Evolutionary conservation across 768 basidiomycete species (phyloP).

Genomic region (Lentinula guzmanii): DNA sequence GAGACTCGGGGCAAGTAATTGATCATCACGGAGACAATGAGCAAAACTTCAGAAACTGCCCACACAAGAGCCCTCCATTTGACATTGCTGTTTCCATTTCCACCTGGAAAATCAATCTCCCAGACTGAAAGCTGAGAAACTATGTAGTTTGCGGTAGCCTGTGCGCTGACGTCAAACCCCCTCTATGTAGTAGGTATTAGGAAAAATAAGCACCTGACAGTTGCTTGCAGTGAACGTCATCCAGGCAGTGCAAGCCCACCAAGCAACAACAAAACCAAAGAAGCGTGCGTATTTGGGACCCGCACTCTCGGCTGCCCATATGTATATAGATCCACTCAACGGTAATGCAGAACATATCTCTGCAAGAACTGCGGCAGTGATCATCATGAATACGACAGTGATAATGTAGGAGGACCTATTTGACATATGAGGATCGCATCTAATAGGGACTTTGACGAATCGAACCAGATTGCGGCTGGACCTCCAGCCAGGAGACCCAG

Average conservation of each 20-base stretch:
- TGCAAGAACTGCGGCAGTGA: slow-evolving; percentile 81
- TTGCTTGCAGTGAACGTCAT: slow-evolving; percentile 90
- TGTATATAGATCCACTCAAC: slow-evolving; percentile 87
- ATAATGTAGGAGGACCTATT: slow-evolving; percentile 79
- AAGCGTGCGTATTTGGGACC: slow-evolving; percentile 83
- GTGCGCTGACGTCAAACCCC: slow-evolving; percentile 4
- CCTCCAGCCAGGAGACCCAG: slow-evolving; percentile 82
- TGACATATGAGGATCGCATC: slow-evolving; percentile 7
- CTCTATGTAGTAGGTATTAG: neutral
- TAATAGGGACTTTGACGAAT: slow-evolving; percentile 3
- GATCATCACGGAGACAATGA: slow-evolving; percentile 68
- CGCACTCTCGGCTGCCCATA: slow-evolving; percentile 92
- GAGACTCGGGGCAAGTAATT: slow-evolving; percentile 78
- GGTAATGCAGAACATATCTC: slow-evolving; percentile 89
- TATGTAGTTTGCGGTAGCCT: slow-evolving; percentile 88
- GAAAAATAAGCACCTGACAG: slow-evolving; percentile 52
- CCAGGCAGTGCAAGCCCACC: slow-evolving; percentile 96
- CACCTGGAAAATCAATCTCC: slow-evolving; percentile 80
- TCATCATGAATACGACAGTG: slow-evolving; percentile 81
- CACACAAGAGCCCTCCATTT: slow-evolving; percentile 87
- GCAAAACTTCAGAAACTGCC: slow-evolving; percentile 70
- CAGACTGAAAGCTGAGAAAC: slow-evolving; percentile 80
- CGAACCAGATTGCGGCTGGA: slow-evolving; percentile 78
- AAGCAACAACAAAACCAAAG: slow-evolving; percentile 85
- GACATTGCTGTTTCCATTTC: slow-evolving; percentile 59